Evolutionary conservation across 208 protist genomes (phyloP), one percentile per base, ranked within the genome.

Genomic region (Trypanosoma brucei): DNA sequence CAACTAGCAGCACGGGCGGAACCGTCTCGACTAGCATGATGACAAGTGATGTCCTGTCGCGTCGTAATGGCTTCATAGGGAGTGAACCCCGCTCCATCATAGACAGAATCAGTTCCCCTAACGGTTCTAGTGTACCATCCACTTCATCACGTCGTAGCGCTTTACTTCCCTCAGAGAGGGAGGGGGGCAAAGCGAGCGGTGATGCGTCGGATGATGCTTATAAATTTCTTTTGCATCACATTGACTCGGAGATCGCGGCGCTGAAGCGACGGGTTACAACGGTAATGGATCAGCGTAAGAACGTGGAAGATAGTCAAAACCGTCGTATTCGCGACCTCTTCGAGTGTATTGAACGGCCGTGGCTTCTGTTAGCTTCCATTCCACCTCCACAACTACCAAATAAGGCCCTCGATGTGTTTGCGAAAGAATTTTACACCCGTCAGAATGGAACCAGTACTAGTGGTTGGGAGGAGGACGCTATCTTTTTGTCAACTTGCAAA

Each of bases 191-290:
- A 14, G 36, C 13, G 45, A 3, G 61, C 31, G 33, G 42, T 45
- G 31, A 67, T 42, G 30, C 22, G 5, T 82, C 80, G n/a, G 57
- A 70, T 11, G 84, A 91, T 49, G 84, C 84, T 63, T 91, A 88
- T 64, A 75, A 76, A 37, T 91, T 91, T 50, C 71, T 91, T 8
- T 58, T 91, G 22, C 59, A 86, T 52, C 84, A 91, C 81, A 91
- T 91, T 45, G 84, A 91, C 53, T 82, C 84, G 0, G 81, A 91
- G 42, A 91, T 91, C 31, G 81, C 72, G 0, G 84, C 84, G 0
- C 70, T 91, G 45, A 76, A 79, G 65, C 75, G 81, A 8, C 78
- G 84, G 8, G 76, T 88, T 38, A 53, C 72, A 8, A 70, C 72
- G 40, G 84, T 88, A 11, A 72, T 64, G 40, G 72, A 65, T 14